Evolutionary conservation across 176 grass and related monocot species (phyloP).

Genomic region (Oryza rufipogon): DNA sequence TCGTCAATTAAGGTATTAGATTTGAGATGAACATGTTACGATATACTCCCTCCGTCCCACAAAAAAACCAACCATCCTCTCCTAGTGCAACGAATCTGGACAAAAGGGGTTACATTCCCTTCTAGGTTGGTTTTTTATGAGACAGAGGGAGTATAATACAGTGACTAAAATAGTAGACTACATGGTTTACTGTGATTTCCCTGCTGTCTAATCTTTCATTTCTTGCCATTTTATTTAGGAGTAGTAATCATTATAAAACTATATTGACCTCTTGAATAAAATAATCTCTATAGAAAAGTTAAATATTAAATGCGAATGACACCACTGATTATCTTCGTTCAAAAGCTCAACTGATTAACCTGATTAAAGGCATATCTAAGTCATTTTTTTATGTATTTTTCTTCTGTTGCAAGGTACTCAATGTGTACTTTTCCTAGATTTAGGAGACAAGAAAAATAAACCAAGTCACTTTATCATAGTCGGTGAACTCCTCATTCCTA

Average conservation of each 20-base stretch:
- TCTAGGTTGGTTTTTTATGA: too few relatives aligned
- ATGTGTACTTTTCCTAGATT: not conserved
- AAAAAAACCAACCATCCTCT: too few relatives aligned
- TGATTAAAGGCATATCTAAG: not conserved
- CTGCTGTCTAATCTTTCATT: not conserved
- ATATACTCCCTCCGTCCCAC: too few relatives aligned
- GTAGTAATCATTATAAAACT: not conserved
- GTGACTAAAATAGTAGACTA: not conserved
- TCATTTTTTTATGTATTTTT: constrained; percentile 7
- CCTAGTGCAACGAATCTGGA: too few relatives aligned
- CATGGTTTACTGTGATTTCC: constrained; percentile 7
- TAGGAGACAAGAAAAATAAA: not conserved
- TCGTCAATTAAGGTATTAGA: constrained; percentile 77
- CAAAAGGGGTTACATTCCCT: too few relatives aligned
- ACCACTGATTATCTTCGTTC: constrained; percentile 8
- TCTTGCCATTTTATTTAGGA: not conserved
- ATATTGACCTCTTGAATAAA: not conserved
- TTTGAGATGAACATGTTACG: constrained; percentile 19
- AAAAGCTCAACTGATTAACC: not conserved
- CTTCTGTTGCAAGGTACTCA: not conserved
- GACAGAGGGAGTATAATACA: not conserved
- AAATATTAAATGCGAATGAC: not conserved
- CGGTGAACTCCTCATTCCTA: not conserved
- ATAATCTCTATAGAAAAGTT: not conserved
- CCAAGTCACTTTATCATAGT: not conserved